Base-by-base conservation (phyloP, 2,329 filamentous ascomycete genomes). In the Apiospora malaysiana region DNA sequence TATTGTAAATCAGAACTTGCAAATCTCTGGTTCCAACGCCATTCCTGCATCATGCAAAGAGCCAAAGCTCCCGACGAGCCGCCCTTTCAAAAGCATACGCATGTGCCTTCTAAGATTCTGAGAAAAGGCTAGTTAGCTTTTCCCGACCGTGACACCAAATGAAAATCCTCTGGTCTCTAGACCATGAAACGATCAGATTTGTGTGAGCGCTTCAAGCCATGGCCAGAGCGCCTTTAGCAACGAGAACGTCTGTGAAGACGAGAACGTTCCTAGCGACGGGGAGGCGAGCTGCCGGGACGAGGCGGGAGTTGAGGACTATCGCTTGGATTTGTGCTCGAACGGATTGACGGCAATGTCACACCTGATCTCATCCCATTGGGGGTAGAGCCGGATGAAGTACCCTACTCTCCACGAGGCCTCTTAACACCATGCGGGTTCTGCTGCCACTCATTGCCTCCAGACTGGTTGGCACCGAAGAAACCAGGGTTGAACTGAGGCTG, bases 381-480 rank as follows among this genome's bases (percentile, higher is more conserved):
- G 66, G 5, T 45, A 49, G 45, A 68, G 47, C 42, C 10, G 12
- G 23, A 23, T 40, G 45, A 51, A 32, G 68, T 51, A 66, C 25
- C 37, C 72, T 76, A 79, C 72, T 77, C 78, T 70, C 76, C 78
- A 32, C 79, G 77, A 8, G 78, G 78, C 49, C 79, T 73, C 71
- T 80, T 80, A 25, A 78, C 78, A 27, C 79, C 79, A 66, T 80
- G 79, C 4, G 79, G 79, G 63, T 80, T 80, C 72, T 80, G 78
- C 72, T 80, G 72, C 79, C 79, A 80, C 23, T 80, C 79, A 65
- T 71, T 40, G 75, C 76, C 71, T 77, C 77, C 71, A 77, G 80
- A 78, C 71, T 77, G 78, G 71, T 72, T 75, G 72, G 74, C 75
- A 70, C 74, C 75, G 71, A 80, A 80, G 74, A 80, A 80, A 40